These are phyloP conservation scores for Gaultheria prostrata DNA, from an alignment of 148 eudicot genomes.

Conservation along the genomic window DNA sequence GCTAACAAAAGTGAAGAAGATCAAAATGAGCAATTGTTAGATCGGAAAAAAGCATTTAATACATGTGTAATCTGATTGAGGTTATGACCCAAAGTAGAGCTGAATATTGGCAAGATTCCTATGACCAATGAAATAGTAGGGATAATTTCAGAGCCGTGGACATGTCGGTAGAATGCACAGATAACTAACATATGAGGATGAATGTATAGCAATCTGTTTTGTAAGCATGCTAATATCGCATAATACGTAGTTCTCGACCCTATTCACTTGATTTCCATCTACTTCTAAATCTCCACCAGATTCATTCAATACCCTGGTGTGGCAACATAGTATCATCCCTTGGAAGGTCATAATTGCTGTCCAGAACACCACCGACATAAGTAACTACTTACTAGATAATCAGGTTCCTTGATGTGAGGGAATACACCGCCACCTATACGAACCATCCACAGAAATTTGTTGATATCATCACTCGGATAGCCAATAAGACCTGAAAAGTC, in stretches of 20 bases:
- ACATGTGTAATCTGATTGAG: background rate
- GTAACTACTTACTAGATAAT: conserved; percentile 67
- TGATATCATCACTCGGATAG: conserved; percentile 95
- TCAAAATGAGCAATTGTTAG: background rate
- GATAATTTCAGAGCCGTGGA: background rate
- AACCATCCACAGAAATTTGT: conserved; percentile 97
- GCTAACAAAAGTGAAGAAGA: background rate
- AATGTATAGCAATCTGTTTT: background rate
- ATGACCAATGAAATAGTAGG: background rate
- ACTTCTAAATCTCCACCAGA: background rate
- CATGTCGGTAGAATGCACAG: background rate
- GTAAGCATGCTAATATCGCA: background rate
- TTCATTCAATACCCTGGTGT: background rate
- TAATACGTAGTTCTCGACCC: conserved; percentile 3
- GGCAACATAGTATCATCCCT: background rate
- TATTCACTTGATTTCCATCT: background rate
- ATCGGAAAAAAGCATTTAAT: background rate
- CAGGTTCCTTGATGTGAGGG: conserved; percentile 98
- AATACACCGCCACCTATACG: conserved; percentile 98
- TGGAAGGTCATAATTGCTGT: background rate
- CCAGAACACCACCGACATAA: background rate
- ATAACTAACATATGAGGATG: background rate
- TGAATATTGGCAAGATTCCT: background rate
- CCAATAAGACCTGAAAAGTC: conserved; percentile 85
- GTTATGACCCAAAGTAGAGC: conserved; percentile 1